Evolutionary conservation across 352 stramenopile species (phyloP), one percentile per base, ranked within the genome.

Genomic region (Phytophthora quininea): DNA sequence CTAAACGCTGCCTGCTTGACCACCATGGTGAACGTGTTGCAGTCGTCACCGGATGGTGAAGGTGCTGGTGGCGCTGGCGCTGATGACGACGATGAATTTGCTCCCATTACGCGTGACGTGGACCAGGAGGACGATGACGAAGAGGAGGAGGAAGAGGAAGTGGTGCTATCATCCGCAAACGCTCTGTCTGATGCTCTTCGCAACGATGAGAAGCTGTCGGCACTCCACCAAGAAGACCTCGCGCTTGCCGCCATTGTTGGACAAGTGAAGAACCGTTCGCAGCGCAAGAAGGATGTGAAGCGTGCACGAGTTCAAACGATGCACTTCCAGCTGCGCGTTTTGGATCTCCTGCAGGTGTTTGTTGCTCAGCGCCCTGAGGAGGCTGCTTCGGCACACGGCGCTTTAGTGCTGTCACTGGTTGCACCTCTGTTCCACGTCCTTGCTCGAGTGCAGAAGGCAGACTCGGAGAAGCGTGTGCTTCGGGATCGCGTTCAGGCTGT

Each of bases 281-380:
- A 89, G 63, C 77, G 77, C 71, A 95, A 95, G 77, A 87, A 91
- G 54, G 82, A 91, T 55, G 73, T 80, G 31, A 92, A 94, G 74
- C 76, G 74, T 15, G 69, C 84, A 54, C 76, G 77, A 15, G 74
- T 91, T 50, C 82, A 90, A 56, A 77, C 85, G 32, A 76, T 94
- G 55, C 88, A 96, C 76, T 96, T 96, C 73, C 88, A 96, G 65
- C 64, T 96, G 54, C 88, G 88, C 37, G 86, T 95, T 33, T 55
- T 96, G 24, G 86, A 96, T 53, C 58, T 96, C 68, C 73, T 96
- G 40, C 72, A 90, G 54, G 69, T 93, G 62, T 92, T 91, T 60
- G 82, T 82, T 27, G 71, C 72, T 10, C 70, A 81, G 47, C 66
- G 61, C 32, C 55, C 63, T 0, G 66, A 75, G 49, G 53, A 67